These are phyloP conservation scores for Kodamaea sp. DNA, from an alignment of 1,139 yeast species.

Conservation along the genomic window DNA sequence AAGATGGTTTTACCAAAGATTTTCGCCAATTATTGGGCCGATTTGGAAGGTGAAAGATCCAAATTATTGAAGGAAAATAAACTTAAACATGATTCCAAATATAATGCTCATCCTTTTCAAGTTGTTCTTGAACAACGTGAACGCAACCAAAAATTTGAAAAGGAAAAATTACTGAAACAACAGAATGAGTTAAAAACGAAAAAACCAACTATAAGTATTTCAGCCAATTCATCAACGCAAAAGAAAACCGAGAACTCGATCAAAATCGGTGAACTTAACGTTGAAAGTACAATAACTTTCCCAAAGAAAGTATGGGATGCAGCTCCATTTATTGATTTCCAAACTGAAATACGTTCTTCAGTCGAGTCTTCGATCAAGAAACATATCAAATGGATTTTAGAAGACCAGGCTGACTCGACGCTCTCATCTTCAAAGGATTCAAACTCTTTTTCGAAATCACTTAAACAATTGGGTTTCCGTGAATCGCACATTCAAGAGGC, in stretches of 20 bases:
- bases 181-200: conserved; percentile 38
- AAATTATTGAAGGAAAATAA: conserved; percentile 43
- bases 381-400: conserved; percentile 52
- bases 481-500: conserved; percentile 69
- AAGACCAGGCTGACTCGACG: conserved; percentile 11
- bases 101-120: conserved; percentile 69
- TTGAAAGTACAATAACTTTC: conserved; percentile 28
- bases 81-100: conserved; percentile 46
- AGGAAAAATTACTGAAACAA: conserved; percentile 40
- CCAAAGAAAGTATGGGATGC: conserved; percentile 65
- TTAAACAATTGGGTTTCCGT: conserved; percentile 62
- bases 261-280: background rate
- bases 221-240: conserved; percentile 3
- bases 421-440: conserved; percentile 1
- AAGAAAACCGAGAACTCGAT: background rate
- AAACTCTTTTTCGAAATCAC: conserved; percentile 13
- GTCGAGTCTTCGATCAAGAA: conserved; percentile 53
- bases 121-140: conserved; percentile 56
- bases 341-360: conserved; percentile 45
- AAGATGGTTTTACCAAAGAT: conserved; percentile 84
- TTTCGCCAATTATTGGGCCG: conserved; percentile 76
- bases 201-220: conserved; percentile 41
- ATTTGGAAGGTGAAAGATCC: conserved; percentile 58
- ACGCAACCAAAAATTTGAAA: conserved; percentile 34
- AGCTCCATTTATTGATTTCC: conserved; percentile 52